Base-by-base conservation (phyloP, 352 stramenopile species). In the Globisporangium rhizosaccharum region DNA sequence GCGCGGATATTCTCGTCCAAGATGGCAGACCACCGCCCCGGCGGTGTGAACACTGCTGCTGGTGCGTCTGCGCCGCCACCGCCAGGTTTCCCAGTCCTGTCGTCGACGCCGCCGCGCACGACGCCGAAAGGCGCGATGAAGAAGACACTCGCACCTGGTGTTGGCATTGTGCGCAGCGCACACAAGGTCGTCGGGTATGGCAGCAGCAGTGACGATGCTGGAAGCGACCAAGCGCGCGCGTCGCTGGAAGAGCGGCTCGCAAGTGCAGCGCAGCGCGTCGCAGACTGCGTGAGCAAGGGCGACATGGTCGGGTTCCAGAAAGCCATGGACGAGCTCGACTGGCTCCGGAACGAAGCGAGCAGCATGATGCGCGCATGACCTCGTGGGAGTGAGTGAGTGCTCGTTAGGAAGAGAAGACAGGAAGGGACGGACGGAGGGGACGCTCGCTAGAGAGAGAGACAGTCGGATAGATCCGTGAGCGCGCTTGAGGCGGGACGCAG, bases 231-330 rank as follows among this genome's bases (percentile, higher is more conserved):
- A 37, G 56, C 26, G 47, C 42, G 23, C 30, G 61, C 41, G 30
- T 56, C 65, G 18, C 65, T 91, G 28, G 81, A 93, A 53, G 81
- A 93, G 57, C 74, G 81, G 5, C 71, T 93, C 15, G 77, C 81
- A 26, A 63, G 71, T 10, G 79, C 81, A 20, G 83, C 81, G 2
- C 81, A 93, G 62, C 72, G 62, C 36, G 79, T 93, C 20, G 81
- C 84, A 8, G 77, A 89, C 41, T 93, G 84, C 41, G 84, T 90
- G 45, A 73, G 70, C 48, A 89, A 88, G 49, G 76, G 79, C 33
- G 82, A 93, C 67, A 93, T 93, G 84, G 61, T 75, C 46, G 82
- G 77, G 37, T 93, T 91, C 73, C 76, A 93, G 62, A 72, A 79
- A 20, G 84, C 84, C 39, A 93, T 93, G 81, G 75, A 85, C 51